These are phyloP conservation scores for Polyporus arcularius DNA, from an alignment of 768 basidiomycete species.

Conservation along the genomic window DNA sequence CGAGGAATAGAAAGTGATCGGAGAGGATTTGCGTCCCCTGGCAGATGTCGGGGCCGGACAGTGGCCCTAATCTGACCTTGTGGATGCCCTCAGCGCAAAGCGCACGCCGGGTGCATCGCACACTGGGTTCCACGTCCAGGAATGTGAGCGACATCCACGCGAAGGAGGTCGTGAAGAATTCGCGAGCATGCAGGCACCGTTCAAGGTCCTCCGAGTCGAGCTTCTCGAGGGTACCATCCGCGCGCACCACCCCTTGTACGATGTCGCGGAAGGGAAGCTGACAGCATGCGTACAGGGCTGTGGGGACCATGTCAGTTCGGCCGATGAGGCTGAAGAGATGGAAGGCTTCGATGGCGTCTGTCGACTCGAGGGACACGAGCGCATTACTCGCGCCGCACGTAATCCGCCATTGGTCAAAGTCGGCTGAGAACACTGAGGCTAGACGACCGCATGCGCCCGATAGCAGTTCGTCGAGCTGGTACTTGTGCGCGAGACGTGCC, in stretches of 20 bases:
- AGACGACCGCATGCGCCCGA: neutral
- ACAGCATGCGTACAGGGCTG: constrained; percentile 10
- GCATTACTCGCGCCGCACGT: neutral
- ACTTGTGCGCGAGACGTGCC: constrained; percentile 14
- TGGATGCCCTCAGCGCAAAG: too few relatives aligned
- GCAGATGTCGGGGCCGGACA: too few relatives aligned
- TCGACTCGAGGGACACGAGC: neutral
- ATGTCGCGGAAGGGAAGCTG: constrained; percentile 1
- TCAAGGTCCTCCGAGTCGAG: constrained; percentile 3
- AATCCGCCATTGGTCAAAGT: neutral
- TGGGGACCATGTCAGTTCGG: neutral
- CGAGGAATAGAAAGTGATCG: too few relatives aligned
- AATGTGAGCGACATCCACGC: neutral
- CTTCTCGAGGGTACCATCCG: constrained; percentile 1
- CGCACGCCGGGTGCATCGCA: too few relatives aligned
- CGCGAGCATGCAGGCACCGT: neutral
- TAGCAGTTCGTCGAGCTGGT: neutral
- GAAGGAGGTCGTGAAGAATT: neutral
- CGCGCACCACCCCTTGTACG: neutral
- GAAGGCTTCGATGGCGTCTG: constrained; percentile 5
- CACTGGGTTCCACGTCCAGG: neutral
- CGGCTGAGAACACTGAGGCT: constrained; percentile 1
- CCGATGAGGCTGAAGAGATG: constrained; percentile 9
- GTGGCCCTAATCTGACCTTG: too few relatives aligned
- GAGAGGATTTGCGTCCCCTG: too few relatives aligned